Base-by-base conservation (phyloP, 2,329 filamentous ascomycete species). In the Aspergillus latus region DNA sequence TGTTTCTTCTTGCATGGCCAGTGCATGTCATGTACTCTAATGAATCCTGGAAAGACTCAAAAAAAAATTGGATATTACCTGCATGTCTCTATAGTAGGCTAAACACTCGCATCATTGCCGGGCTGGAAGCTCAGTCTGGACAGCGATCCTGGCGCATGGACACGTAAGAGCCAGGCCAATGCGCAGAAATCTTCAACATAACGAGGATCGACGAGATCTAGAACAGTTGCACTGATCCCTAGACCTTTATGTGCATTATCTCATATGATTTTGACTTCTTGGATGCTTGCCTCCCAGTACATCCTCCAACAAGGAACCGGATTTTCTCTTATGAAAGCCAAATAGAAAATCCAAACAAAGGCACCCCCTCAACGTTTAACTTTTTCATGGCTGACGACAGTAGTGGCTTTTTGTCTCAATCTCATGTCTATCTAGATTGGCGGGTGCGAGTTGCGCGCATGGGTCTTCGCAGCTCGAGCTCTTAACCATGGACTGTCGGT, bases 1-100 rank as follows among this genome's bases (percentile, higher is more conserved):
- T 57, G 36, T 48, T 52, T 58, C 15, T 42, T 42, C 30, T 28
- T 49, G 54, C 32, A 54, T 54, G 54, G 56, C 47, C 39, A 45
- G 54, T 48, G 49, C 57, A 55, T 54, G 47, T 48, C 54, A 57
- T 63, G 59, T 63, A 63, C 49, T 56, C 58, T 59, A 60, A 52
- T 57, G 50, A 47, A 50, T 51, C 26, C 39, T 52, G 51, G 49
- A 43, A 52, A 51, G 49, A 37, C 15, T 44, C 36, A 46, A 57
- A 40, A 59, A 43, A 42, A 57, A 30, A 26, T 32, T 26, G 37
- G 50, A 52, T 21, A 57, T 53, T 29, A 26, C 42, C 26, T 26
- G 16, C 21, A 28, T 49, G 21, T 21, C 29, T 16, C 36, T 53
- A 13, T 37, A 37, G 34, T 37, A 37, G 34, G 1, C 34, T 37